Conservation (phyloP, 1,284 basidiomycete genomes). For the Tilletiopsis washingtonensis region DNA sequence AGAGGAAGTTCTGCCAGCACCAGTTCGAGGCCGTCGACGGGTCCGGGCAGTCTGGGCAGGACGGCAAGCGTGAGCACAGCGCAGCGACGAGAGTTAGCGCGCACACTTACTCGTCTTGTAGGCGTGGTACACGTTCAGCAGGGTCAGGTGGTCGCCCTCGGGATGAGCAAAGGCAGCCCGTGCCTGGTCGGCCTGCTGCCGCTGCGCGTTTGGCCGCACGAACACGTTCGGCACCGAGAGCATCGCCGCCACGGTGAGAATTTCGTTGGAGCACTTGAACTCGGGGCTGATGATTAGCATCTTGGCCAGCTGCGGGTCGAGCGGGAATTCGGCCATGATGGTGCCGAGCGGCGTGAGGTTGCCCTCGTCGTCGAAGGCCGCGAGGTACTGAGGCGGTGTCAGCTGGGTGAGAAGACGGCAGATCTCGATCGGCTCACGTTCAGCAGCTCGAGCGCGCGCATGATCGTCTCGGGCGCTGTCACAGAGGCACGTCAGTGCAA, state of each 20-base stretch:
- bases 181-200: constrained; percentile 83
- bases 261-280: constrained; percentile 87
- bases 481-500: constrained; percentile 55
- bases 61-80: neutral
- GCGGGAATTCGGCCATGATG: constrained; percentile 97
- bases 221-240: constrained; percentile 87
- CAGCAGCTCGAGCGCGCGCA: constrained; percentile 90
- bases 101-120: constrained; percentile 65
- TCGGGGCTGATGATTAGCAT: constrained; percentile 99
- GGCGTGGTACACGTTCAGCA: constrained; percentile 92
- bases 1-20: constrained; percentile 89
- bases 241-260: constrained; percentile 96
- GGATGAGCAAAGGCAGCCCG: constrained; percentile 83
- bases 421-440: constrained; percentile 51
- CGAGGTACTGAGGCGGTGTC: constrained; percentile 55
- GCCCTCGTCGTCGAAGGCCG: constrained; percentile 89
- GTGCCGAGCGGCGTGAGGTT: constrained; percentile 76
- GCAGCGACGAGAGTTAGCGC: constrained; percentile 35
- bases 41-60: constrained; percentile 27
- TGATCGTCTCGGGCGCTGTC: constrained; percentile 92
- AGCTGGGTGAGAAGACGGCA: neutral
- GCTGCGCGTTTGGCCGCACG: constrained; percentile 68
- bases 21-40: constrained; percentile 54
- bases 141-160: constrained; percentile 87
- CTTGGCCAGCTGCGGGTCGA: constrained; percentile 92